Evolutionary conservation across 192 early-diverging fungal species (phyloP).

Genomic region (Backusella morwellensis): DNA sequence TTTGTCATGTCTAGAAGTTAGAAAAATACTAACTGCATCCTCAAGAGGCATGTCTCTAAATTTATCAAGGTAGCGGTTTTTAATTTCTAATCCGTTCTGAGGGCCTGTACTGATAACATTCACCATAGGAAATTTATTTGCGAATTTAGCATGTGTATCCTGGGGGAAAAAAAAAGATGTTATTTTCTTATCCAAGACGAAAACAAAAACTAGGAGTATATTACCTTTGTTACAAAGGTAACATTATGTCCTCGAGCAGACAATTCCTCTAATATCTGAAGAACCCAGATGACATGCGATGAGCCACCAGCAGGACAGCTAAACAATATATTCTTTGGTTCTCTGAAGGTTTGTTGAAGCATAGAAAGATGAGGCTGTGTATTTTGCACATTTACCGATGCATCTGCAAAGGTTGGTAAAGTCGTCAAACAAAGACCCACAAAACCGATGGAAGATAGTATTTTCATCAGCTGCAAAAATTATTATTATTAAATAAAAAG

Average conservation of each 20-base stretch:
- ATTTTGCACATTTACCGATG: neutral
- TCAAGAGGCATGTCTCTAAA: neutral
- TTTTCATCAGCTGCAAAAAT: neutral
- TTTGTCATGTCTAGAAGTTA: neutral
- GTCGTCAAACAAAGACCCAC: neutral
- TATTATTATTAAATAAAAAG: neutral
- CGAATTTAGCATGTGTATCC: neutral
- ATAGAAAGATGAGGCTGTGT: neutral
- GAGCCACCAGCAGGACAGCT: slow-evolving; percentile 11
- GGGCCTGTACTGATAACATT: neutral
- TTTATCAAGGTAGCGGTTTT: neutral
- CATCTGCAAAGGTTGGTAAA: neutral
- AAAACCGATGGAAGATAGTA: neutral
- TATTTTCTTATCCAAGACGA: neutral
- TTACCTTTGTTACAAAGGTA: slow-evolving; percentile 15
- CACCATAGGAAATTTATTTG: neutral
- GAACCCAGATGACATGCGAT: slow-evolving; percentile 24
- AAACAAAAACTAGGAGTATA: neutral
- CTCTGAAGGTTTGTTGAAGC: neutral
- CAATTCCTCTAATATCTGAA: slow-evolving; percentile 18
- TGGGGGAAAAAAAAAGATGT: neutral
- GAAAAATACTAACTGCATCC: neutral
- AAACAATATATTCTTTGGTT: slow-evolving; percentile 17
- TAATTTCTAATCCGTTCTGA: neutral
- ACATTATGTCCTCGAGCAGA: slow-evolving; percentile 18